Base-by-base conservation (phyloP, 2,329 filamentous ascomycete species). In the Colletotrichum gloeosporioides region DNA sequence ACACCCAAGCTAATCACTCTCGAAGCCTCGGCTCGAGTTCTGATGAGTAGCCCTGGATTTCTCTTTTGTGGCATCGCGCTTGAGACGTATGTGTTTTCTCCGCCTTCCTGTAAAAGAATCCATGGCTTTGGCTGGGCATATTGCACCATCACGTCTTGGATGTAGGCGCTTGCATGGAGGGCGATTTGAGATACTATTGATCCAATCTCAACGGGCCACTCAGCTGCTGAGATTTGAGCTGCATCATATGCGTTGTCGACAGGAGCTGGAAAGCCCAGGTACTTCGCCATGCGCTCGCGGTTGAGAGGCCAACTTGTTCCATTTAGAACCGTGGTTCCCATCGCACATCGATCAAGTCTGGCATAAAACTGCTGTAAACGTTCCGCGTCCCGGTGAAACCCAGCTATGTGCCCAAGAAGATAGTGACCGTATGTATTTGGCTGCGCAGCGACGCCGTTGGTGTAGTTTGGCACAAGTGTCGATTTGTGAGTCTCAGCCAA, bases 241-340 rank as follows among this genome's bases (percentile, higher is more conserved):
- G 74, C 74, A 25, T 76, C 74, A 13, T 76, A 76, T 3, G 74
- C 74, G 8, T 76, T 76, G 18, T 76, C 74, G 36, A 74, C 71
- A 4, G 61, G 25, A 18, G 66, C 44, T 32, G 71, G 34, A n/a
- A 76, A 76, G 18, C 74, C 74, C 16, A 76, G 74, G 3, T 75
- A 75, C 9, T 39, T 25, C 32, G 74, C 74, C 74, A 76, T 75
- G 39, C 71, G 74, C 18, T 70, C 63, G 27, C 74, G 74, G 27
- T 76, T 55, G n/a, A 76, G 66, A 9, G 74, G 71, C 74, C 74
- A 76, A 27, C 74, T 74, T 15, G 74, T 76, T 18, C 74, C 74
- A 27, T 76, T 76, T 1, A 76, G 71, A 6, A 76, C 74, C 2
- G 74, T 70, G 25, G 74, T 70, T 2, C 74, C 74, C 74, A 76